A percentile compares a stretch with the other conserved stretches of the same genome.
Conservation (phyloP, 1,284 basidiomycete species). For the Microbotryomycetes sp. region DNA sequence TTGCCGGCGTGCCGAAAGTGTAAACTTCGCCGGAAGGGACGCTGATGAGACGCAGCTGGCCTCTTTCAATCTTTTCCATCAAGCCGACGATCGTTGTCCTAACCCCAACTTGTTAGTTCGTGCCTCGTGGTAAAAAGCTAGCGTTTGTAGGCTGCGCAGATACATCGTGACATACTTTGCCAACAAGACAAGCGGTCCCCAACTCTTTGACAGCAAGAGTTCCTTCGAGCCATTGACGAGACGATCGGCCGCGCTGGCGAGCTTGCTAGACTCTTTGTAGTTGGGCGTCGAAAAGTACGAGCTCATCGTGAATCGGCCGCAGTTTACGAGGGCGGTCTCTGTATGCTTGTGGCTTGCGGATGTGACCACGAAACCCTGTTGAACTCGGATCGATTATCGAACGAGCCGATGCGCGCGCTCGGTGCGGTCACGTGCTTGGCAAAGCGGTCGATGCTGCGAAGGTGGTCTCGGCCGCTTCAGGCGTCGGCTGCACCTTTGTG, state of each 20-base stretch:
- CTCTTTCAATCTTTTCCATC: conserved; percentile 49
- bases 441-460: no score
- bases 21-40: conserved; percentile 42
- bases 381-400: no score
- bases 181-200: conserved; percentile 20
- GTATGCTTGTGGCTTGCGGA: no score
- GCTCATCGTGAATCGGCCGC: not conserved
- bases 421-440: no score
- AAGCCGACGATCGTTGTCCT: conserved; percentile 33
- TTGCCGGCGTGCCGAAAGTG: conserved; percentile 44
- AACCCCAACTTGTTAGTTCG: no score
- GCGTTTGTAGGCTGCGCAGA: no score
- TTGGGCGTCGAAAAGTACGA: conserved; percentile 14
- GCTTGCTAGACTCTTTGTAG: conserved; percentile 7
- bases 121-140: no score
- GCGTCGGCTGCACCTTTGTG: no score
- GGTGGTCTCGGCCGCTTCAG: no score
- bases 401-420: no score
- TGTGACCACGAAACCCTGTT: no score
- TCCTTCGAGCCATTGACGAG: conserved; percentile 15
- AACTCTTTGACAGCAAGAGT: conserved; percentile 3
- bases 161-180: conserved; percentile 4
- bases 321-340: no score
- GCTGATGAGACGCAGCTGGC: conserved; percentile 45
- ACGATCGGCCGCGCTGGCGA: conserved; percentile 7